Conservation (phyloP, 2,329 filamentous ascomycete genomes). For the Coniochaeta sp. region DNA sequence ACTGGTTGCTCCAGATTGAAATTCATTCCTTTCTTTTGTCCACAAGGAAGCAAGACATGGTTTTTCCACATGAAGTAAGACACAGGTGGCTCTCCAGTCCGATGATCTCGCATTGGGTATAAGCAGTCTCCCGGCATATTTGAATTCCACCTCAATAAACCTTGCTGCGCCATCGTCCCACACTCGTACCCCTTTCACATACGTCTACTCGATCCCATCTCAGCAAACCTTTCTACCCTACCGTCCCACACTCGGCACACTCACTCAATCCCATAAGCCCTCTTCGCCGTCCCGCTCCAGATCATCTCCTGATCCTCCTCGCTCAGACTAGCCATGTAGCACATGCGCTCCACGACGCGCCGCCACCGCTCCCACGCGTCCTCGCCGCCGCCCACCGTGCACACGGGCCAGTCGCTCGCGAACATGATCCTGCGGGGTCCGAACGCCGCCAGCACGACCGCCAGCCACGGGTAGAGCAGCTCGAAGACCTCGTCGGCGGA, state of each 20-base stretch:
- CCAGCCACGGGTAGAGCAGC: constrained; percentile 62
- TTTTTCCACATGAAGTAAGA: not conserved
- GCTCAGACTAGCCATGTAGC: constrained; percentile 54
- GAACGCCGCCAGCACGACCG: constrained; percentile 65
- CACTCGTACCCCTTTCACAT: not conserved
- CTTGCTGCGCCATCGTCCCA: not conserved
- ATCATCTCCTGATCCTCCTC: constrained; percentile 58
- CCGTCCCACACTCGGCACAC: not conserved
- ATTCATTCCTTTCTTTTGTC: not conserved
- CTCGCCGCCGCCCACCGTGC: constrained; percentile 53
- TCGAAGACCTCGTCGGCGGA: constrained; percentile 52
- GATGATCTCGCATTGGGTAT: not conserved
- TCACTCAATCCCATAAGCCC: constrained; percentile 49
- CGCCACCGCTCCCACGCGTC: constrained; percentile 71
- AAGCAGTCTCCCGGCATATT: not conserved
- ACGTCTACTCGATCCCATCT: constrained; percentile 26
- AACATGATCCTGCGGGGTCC: constrained; percentile 73
- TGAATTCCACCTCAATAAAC: not conserved
- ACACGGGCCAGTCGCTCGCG: constrained; percentile 90
- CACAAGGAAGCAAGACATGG: not conserved
- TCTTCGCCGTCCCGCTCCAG: constrained; percentile 65
- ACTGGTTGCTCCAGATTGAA: not conserved
- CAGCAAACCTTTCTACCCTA: not conserved
- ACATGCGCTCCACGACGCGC: constrained; percentile 59
- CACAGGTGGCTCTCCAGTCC: not conserved